Conservation (phyloP, 176 grass and related monocot genomes). For the Zizania latifolia region DNA sequence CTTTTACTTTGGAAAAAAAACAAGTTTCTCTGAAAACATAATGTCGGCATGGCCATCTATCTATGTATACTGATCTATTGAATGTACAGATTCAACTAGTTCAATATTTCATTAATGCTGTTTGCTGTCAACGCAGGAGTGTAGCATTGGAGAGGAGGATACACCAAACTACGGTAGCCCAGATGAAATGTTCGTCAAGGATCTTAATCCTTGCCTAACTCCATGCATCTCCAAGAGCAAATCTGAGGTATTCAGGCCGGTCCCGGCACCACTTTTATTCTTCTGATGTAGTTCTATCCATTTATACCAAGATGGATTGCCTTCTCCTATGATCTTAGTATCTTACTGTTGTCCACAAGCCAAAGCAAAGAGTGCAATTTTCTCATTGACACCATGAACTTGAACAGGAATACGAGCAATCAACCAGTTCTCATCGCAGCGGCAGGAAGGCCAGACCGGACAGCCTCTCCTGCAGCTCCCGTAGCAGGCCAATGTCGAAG, state of each 20-base stretch:
- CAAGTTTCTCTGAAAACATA: background rate
- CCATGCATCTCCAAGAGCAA: conserved; percentile 71
- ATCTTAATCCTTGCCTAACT: conserved; percentile 95
- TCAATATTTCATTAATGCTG: background rate
- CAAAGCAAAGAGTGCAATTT: background rate
- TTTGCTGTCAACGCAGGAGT: conserved; percentile 45
- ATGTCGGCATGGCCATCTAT: background rate
- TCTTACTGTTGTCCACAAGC: background rate
- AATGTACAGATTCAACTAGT: background rate
- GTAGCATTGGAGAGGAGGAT: conserved; percentile 52
- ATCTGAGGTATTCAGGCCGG: conserved; percentile 37
- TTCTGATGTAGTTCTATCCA: background rate
- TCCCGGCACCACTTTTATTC: background rate
- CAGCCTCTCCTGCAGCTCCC: conserved; percentile 18
- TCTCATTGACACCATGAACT: background rate
- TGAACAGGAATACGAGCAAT: conserved; percentile 37
- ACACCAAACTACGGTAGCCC: conserved; percentile 61
- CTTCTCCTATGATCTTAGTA: background rate
- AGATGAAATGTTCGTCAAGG: conserved; percentile 87
- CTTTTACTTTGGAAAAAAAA: background rate
- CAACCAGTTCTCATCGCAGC: conserved; percentile 9
- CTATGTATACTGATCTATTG: background rate
- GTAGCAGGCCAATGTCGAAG: conserved; percentile 47
- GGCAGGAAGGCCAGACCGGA: conserved; percentile 11
- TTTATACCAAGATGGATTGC: background rate